These are phyloP conservation scores for Ophiostoma ulmi DNA, from an alignment of 2,329 filamentous ascomycete genomes.

Conservation along the genomic window DNA sequence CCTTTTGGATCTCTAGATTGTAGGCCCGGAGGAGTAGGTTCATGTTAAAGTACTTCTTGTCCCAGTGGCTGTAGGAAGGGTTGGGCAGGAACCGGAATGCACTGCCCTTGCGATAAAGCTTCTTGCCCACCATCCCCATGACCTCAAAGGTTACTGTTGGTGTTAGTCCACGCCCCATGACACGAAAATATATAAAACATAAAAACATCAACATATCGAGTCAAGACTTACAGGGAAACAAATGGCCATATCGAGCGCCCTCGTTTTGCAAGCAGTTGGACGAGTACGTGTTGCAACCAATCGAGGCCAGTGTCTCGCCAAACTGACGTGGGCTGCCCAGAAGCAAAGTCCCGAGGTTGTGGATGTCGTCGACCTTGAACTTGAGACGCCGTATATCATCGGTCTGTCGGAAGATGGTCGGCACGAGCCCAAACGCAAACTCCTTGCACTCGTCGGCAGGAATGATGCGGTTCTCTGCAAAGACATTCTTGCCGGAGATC, in stretches of 20 bases:
- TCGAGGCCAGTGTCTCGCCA: constrained; percentile 46
- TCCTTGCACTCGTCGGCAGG: constrained; percentile 51
- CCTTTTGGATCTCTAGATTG: neutral
- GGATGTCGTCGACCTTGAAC: constrained; percentile 39
- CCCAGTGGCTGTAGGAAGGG: constrained; percentile 51
- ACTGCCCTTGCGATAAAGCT: constrained; percentile 46
- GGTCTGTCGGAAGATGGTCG: constrained; percentile 47
- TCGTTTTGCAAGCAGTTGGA: constrained; percentile 42
- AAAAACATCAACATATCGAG: neutral
- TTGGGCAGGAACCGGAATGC: constrained; percentile 53
- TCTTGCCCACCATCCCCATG: constrained; percentile 52
- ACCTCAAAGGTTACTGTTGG: constrained; percentile 52
- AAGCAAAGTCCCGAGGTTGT: constrained; percentile 42
- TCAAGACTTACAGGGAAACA: constrained; percentile 45
- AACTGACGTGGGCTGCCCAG: constrained; percentile 49
- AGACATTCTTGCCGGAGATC: constrained; percentile 45
- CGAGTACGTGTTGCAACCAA: constrained; percentile 52
- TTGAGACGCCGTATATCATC: constrained; percentile 39
- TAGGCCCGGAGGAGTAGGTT: constrained; percentile 33
- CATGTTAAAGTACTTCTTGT: constrained; percentile 45
- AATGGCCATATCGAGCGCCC: constrained; percentile 41
- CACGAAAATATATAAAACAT: neutral
- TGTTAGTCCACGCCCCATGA: neutral
- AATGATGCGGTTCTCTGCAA: constrained; percentile 48
- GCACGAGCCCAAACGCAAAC: constrained; percentile 51